Percentiles rank a stretch among this genome's conserved stretches.
These are phyloP conservation scores for Ambrosia trifida DNA, from an alignment of 129 eudicot genomes.

Conservation along the genomic window DNA sequence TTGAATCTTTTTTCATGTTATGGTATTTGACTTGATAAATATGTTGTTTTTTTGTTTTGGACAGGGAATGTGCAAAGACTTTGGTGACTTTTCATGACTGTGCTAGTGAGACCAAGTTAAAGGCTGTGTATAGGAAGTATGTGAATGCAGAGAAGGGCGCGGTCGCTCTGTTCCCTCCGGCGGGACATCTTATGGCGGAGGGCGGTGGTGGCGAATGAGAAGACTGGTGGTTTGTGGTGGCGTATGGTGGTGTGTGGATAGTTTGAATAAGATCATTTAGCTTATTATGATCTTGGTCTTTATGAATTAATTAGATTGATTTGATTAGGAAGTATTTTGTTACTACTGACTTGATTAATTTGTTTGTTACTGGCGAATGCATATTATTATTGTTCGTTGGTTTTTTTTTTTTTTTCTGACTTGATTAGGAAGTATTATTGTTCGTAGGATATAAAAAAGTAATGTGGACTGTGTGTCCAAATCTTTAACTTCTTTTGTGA, in stretches of 20 bases:
- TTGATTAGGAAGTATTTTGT: slow-evolving; percentile 17
- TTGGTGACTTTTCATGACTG: slow-evolving; percentile 48
- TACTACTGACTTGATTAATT: slow-evolving; percentile 5
- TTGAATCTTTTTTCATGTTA: neutral
- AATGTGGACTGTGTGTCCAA: neutral
- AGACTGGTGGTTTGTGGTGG: neutral
- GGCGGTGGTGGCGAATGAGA: slow-evolving; percentile 1
- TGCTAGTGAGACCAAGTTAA: slow-evolving; percentile 47
- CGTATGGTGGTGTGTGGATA: neutral
- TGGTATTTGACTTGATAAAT: neutral
- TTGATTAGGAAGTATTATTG: too few species aligned
- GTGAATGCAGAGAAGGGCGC: slow-evolving; percentile 45
- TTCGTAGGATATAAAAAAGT: neutral
- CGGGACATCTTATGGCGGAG: slow-evolving; percentile 33
- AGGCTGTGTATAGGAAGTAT: slow-evolving; percentile 52
- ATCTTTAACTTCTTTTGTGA: neutral
- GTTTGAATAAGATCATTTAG: slow-evolving; percentile 32
- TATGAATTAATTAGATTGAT: neutral
- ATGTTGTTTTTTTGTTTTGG: neutral
- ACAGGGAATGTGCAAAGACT: slow-evolving; percentile 58
- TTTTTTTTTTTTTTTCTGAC: too few species aligned
- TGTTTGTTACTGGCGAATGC: neutral
- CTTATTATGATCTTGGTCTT: slow-evolving; percentile 24
- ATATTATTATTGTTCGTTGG: neutral
- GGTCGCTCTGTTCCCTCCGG: slow-evolving; percentile 54